Evolutionary conservation across 2,329 filamentous ascomycete species (phyloP).

Genomic region (Sporothrix protearum): DNA sequence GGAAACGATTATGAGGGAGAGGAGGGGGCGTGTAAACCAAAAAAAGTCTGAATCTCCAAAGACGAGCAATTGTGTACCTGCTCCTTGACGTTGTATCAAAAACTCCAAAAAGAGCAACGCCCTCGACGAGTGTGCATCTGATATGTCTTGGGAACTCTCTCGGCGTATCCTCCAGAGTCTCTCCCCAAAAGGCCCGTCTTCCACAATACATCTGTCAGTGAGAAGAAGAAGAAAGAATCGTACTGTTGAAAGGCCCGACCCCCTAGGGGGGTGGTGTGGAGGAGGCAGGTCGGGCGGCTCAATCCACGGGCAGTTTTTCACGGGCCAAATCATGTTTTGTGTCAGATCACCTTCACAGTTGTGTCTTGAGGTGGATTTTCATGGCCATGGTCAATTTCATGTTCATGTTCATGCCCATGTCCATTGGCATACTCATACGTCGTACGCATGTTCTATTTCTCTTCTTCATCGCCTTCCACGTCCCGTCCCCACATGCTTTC

Average conservation of each 20-base stretch:
- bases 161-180: neutral
- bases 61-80: neutral
- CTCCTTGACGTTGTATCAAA: neutral
- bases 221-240: neutral
- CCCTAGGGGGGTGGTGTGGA: neutral
- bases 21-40: neutral
- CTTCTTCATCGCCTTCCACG: neutral
- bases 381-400: no score
- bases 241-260: neutral
- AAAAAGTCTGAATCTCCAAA: no score
- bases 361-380: neutral
- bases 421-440: no score
- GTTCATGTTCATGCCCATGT: neutral
- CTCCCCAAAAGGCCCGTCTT: constrained; percentile 11
- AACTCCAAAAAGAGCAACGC: neutral
- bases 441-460: neutral
- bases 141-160: neutral
- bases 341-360: constrained; percentile 8
- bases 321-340: constrained; percentile 18
- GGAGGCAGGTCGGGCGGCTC: neutral
- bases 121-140: neutral
- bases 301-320: constrained; percentile 17
- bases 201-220: neutral
- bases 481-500: constrained; percentile 9
- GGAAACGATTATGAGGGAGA: neutral